Evolutionary conservation across 1,284 basidiomycete genomes (phyloP).

Genomic region (Violaceomyces palustris): DNA sequence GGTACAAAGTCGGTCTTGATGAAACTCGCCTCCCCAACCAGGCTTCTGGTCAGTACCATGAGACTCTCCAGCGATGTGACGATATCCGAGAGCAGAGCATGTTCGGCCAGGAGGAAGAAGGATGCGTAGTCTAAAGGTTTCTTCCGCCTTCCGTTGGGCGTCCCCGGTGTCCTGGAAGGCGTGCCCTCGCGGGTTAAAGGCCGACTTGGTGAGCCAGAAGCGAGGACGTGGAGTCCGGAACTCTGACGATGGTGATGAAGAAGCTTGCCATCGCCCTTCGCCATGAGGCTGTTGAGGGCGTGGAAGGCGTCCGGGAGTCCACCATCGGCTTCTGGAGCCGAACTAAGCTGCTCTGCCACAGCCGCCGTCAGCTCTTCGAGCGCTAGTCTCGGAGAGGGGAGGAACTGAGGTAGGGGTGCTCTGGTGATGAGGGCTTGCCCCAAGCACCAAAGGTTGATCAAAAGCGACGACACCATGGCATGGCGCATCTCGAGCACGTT

Average conservation of each 20-base stretch:
- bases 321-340: no score
- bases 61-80: constrained; percentile 29
- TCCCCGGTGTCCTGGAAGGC: constrained; percentile 1
- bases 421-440: constrained; percentile 55
- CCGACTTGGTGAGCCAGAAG: background rate
- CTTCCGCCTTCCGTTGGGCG: background rate
- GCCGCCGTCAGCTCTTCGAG: constrained; percentile 36
- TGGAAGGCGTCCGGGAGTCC: constrained; percentile 16
- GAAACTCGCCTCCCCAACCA: constrained; percentile 43
- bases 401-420: constrained; percentile 56
- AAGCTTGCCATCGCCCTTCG: background rate
- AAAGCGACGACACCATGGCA: constrained; percentile 55
- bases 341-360: constrained; percentile 18
- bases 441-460: constrained; percentile 55
- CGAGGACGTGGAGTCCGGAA: constrained; percentile 37
- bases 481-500: constrained; percentile 56
- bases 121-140: constrained; percentile 16
- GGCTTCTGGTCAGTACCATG: constrained; percentile 26
- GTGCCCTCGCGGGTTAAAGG: background rate
- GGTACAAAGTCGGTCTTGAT: constrained; percentile 22
- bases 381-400: constrained; percentile 55
- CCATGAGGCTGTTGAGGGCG: constrained; percentile 12
- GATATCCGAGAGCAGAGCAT: constrained; percentile 37
- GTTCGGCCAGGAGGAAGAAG: constrained; percentile 46
- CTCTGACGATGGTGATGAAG: constrained; percentile 1